A percentile compares a stretch with the other conserved stretches of the same genome.
Evolutionary conservation across 176 grass and related monocot species (phyloP).

Genomic region (Zoysia pacifica): DNA sequence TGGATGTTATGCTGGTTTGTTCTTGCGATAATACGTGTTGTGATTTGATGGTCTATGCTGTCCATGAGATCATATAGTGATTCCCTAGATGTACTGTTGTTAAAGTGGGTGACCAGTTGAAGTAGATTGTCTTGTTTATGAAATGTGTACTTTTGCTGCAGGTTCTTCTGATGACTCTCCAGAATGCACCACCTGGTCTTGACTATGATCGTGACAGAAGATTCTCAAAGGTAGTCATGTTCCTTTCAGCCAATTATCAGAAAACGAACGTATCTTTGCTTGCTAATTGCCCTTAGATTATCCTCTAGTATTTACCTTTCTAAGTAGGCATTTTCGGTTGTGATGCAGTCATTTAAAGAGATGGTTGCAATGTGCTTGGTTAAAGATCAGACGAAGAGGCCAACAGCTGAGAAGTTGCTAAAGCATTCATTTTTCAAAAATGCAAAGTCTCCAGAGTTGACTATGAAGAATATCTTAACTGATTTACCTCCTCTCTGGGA

Average conservation of each 20-base stretch:
- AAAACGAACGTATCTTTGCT: slow-evolving; percentile 28
- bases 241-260: slow-evolving; percentile 57
- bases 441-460: slow-evolving; percentile 83
- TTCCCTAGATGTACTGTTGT: neutral
- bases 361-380: slow-evolving; percentile 99
- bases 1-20: slow-evolving; percentile 9
- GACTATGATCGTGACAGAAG: slow-evolving; percentile 97
- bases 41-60: neutral
- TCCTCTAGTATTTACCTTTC: slow-evolving; percentile 43
- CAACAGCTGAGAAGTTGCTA: slow-evolving; percentile 88
- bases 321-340: slow-evolving; percentile 74
- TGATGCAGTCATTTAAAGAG: slow-evolving; percentile 97
- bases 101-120: neutral
- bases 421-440: slow-evolving; percentile 98
- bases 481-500: slow-evolving; percentile 94
- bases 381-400: slow-evolving; percentile 99
- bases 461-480: slow-evolving; percentile 77
- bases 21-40: neutral
- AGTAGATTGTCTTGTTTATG: slow-evolving; percentile 5
- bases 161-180: slow-evolving; percentile 99
- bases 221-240: slow-evolving; percentile 90
- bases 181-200: slow-evolving; percentile 98
- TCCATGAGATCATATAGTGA: slow-evolving; percentile 9
- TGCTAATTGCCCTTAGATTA: slow-evolving; percentile 4
- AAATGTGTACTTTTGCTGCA: slow-evolving; percentile 37